Base-by-base conservation (phyloP, 2,329 filamentous ascomycete species). In the Fusarium keratoplasticum region DNA sequence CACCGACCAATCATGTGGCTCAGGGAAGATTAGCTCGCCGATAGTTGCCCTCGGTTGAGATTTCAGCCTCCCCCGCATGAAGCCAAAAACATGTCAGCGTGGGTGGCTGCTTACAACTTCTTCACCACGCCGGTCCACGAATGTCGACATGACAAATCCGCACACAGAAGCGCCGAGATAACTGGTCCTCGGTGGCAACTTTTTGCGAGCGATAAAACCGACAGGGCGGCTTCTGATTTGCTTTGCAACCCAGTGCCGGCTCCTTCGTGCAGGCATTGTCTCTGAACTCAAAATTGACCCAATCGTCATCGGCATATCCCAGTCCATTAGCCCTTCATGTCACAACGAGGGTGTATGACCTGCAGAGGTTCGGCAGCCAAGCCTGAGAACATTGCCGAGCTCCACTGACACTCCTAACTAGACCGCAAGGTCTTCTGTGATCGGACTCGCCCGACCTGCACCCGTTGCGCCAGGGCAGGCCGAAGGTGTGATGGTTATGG, bases 391-490 rank as follows among this genome's bases (percentile, higher is more conserved):
- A 25, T 29, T 13, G 6, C 5, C 18, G 6, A 11, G n/a, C 8
- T 4, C n/a, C 22, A 20, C 64, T 76, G 14, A 74, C 25, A 5
- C 7, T 1, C 6, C 8, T 7, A 2, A 25, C 3, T 36, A 77
- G 75, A 61, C 0, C 75, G 75, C 8, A 77, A 76, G 13, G 70
- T 77, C 0, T 72, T 64, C 11, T 77, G 75, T 6, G 75, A 77
- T 35, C 70, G 73, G 9, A 13, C 64, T 0, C 44, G 57, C 2
- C 75, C 75, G 0, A 54, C 10, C 18, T 77, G 75, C 6, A 58
- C 47, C 8, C 64, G 71, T 3, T 77, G 75, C 27, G 13, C 44
- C 11, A 44, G 52, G 2, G 2, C 65, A 16, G 64, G 68, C 0
- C 64, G 61, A 2, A 11, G 29, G 4, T 77, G 75, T 20, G 29